Base-by-base conservation (phyloP, 75 land plant species). In the Cupressus sempervirens region DNA sequence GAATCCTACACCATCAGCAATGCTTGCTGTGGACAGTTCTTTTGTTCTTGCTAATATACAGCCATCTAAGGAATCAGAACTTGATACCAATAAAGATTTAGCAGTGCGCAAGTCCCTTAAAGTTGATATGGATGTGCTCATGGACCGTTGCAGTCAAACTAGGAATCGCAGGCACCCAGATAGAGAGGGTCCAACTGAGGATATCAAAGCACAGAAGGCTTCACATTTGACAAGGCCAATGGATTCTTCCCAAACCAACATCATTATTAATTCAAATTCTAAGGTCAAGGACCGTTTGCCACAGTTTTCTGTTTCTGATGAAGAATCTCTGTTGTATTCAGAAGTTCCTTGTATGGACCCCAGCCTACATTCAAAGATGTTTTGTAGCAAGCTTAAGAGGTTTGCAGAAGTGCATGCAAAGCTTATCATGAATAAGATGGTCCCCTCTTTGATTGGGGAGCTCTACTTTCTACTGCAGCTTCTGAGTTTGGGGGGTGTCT, bases 81-180 rank as follows among this genome's bases (percentile, higher is more conserved):
- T 16, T 50, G 40, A 43, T 20, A 80, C 74, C 72, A 84, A 18
- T 53, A 72, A 36, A 84, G 72, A 50, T 62, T 84, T 82, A 74
- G 58, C 45, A 88, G 88, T 45, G 11, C 30, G 40, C 23, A 84
- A 83, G 29, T 82, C 86, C 15, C 35, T 87, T 56, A 87, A 89
- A 80, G 89, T 89, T 58, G 90, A 89, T 76, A 89, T 89, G 90
- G 90, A 87, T 72, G 58, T 80, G 32, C 86, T 89, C 16, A 89
- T 89, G 90, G 84, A 89, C 68, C 68, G 86, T 26, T 89, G 70
- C 72, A 86, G 80, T 50, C 65, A 76, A 53, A 62, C 14, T 40
- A 65, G 83, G 40, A 87, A 82, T 43, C 72, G 73, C 50, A 87
- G 73, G 52, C 84, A 81, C 62, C 87, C 85, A 76, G 29, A 53